A percentile compares a stretch with the other conserved stretches of the same genome.
Evolutionary conservation across 2,329 filamentous ascomycete genomes (phyloP).

Genomic region (Aspergillus carbonarius): DNA sequence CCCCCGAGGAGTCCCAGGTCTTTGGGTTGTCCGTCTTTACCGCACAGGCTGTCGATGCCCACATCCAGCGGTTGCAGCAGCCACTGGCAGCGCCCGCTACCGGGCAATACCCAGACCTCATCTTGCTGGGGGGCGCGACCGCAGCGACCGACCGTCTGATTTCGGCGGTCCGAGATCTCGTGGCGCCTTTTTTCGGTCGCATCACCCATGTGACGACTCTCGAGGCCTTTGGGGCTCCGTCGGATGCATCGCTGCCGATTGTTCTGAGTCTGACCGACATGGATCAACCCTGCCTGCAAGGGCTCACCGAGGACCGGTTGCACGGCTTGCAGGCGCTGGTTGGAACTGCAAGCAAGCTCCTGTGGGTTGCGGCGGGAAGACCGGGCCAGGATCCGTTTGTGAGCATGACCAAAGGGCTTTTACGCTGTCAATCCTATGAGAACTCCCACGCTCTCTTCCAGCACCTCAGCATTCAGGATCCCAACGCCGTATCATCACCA

Average conservation of each 20-base stretch:
- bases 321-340: background rate
- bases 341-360: background rate
- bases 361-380: background rate
- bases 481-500: background rate
- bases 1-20: background rate
- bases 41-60: conserved; percentile 1
- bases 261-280: conserved; percentile 2
- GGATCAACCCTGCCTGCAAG: background rate
- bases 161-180: background rate
- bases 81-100: background rate
- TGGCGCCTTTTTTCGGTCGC: background rate
- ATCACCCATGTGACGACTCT: background rate
- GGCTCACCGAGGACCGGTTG: background rate
- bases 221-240: background rate
- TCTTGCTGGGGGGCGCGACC: background rate
- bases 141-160: background rate
- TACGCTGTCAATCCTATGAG: background rate
- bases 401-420: conserved; percentile 5
- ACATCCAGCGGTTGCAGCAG: background rate
- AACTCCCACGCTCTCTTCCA: conserved; percentile 1
- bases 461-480: background rate
- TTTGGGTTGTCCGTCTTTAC: background rate
- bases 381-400: background rate
- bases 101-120: background rate
- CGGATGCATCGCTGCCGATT: background rate